These are phyloP conservation scores for Daldinia grandis DNA, from an alignment of 495 filamentous ascomycete genomes.

Conservation along the genomic window DNA sequence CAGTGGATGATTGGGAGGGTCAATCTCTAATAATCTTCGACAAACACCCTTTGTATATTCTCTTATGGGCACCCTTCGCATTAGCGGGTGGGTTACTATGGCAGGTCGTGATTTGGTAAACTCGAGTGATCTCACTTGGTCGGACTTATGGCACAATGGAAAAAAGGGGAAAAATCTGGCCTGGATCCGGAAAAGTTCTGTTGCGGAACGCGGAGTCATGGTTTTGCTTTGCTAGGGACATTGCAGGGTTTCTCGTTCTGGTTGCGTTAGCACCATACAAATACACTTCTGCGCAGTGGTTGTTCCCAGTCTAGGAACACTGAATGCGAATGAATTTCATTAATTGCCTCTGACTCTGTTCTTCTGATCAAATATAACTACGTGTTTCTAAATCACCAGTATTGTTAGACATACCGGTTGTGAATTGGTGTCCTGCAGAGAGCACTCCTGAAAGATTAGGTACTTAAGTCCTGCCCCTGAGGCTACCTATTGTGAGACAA, in stretches of 20 bases:
- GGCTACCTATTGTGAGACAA: too few relatives aligned
- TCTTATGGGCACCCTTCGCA: slow-evolving; percentile 22
- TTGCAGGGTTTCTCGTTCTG: slow-evolving; percentile 18
- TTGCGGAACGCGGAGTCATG: slow-evolving; percentile 36
- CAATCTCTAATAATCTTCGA: slow-evolving; percentile 33
- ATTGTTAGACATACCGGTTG: neutral
- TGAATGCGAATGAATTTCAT: slow-evolving; percentile 25
- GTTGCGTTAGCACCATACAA: slow-evolving; percentile 16
- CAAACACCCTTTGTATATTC: slow-evolving; percentile 40
- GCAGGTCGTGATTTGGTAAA: slow-evolving; percentile 29
- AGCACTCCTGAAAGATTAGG: too few relatives aligned
- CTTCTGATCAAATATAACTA: neutral
- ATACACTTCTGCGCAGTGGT: slow-evolving; percentile 6
- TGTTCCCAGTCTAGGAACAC: slow-evolving; percentile 10
- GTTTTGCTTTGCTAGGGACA: slow-evolving; percentile 39
- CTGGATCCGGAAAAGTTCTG: slow-evolving; percentile 31
- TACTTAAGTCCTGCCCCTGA: too few relatives aligned
- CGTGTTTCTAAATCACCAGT: neutral
- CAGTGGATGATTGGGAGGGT: slow-evolving; percentile 37
- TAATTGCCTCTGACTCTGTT: neutral
- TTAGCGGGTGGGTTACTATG: slow-evolving; percentile 18
- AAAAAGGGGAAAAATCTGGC: slow-evolving; percentile 26
- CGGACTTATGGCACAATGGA: slow-evolving; percentile 16
- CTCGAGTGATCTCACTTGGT: slow-evolving; percentile 33
- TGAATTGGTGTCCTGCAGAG: neutral